Percentiles rank a stretch among this genome's conserved stretches.
These are phyloP conservation scores for Cladosporium sp. DNA, from an alignment of 2,329 filamentous ascomycete species.

Conservation along the genomic window DNA sequence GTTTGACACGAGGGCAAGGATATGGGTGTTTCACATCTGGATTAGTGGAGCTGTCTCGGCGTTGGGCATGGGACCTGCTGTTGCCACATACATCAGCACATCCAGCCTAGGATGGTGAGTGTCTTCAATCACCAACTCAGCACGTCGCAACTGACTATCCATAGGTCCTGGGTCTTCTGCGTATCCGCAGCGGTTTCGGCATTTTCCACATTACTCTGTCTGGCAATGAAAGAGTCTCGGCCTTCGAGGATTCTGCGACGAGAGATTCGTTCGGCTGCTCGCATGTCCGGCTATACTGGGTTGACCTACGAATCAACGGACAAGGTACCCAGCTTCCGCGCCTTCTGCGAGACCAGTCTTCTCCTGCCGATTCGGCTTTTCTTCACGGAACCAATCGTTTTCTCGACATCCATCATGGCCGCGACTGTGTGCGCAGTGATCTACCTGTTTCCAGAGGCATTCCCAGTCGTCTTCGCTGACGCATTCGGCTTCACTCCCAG, in stretches of 20 bases:
- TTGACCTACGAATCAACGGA: conserved; percentile 35
- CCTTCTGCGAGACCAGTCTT: conserved; percentile 35
- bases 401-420: conserved; percentile 40
- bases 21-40: conserved; percentile 47
- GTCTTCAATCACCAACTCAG: not conserved
- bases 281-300: conserved; percentile 22
- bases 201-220: conserved; percentile 32
- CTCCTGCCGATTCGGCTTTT: conserved; percentile 40
- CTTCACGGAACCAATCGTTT: conserved; percentile 45
- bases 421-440: conserved; percentile 42
- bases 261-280: conserved; percentile 30
- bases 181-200: conserved; percentile 37
- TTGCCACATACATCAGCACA: conserved; percentile 38
- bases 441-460: conserved; percentile 45
- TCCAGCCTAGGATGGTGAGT: conserved; percentile 35
- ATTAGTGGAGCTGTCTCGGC: conserved; percentile 40
- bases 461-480: conserved; percentile 36
- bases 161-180: conserved; percentile 44
- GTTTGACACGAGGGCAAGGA: conserved; percentile 40
- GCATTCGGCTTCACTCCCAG: conserved; percentile 29
- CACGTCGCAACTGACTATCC: conserved; percentile 5
- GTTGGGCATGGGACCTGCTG: conserved; percentile 41
- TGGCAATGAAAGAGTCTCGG: conserved; percentile 41
- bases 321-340: conserved; percentile 31
- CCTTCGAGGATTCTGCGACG: conserved; percentile 40